phyloP scores from a whole-genome alignment of 148 eudicot species.

The Chenopodium berlandieri region DNA sequence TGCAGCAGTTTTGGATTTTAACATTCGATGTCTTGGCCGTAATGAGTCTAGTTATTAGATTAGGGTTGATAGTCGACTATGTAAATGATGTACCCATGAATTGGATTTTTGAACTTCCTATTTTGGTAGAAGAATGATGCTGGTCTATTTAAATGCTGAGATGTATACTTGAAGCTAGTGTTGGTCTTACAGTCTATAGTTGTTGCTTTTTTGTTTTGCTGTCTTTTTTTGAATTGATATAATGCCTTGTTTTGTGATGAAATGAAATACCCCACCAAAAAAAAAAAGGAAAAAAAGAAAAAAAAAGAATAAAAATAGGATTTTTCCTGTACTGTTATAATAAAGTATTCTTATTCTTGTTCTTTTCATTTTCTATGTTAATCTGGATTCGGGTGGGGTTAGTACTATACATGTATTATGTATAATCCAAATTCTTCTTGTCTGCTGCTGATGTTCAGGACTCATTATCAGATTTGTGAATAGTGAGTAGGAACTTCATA shows the following conservation, averaged over 20 bases:
- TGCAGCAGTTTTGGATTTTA: background rate
- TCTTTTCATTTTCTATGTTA: background rate
- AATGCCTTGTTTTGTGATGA: too few species aligned
- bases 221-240: too few species aligned
- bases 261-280: too few species aligned
- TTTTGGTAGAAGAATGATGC: background rate
- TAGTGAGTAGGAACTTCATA: too few species aligned
- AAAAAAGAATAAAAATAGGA: background rate
- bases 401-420: too few species aligned
- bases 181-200: background rate
- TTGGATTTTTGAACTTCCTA: background rate
- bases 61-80: too few species aligned
- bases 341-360: background rate
- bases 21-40: background rate
- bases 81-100: background rate
- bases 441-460: too few species aligned
- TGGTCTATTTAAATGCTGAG: background rate
- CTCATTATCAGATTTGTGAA: background rate
- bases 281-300: too few species aligned
- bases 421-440: background rate
- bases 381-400: background rate
- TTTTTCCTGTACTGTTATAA: background rate
- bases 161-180: background rate
- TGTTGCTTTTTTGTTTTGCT: too few species aligned
- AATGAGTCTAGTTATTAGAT: background rate